Conservation (phyloP, 495 filamentous ascomycete genomes). For the Penicillium alfredii region DNA sequence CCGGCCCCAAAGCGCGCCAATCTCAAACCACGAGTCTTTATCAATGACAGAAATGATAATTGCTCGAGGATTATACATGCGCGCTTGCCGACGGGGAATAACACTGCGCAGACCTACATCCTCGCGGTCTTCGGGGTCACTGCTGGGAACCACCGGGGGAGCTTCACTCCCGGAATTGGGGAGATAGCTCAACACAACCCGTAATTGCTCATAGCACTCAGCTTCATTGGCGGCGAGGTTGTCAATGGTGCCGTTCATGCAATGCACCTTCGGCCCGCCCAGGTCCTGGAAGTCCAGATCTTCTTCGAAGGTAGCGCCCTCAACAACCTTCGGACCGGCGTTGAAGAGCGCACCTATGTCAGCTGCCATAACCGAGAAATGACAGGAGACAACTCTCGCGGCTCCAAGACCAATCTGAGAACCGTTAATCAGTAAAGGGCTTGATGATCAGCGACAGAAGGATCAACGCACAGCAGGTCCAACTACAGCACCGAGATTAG, state of each 20-base stretch:
- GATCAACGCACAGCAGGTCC: slow-evolving; percentile 45
- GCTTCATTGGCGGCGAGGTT: slow-evolving; percentile 55
- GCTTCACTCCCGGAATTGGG: slow-evolving; percentile 50
- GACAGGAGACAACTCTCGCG: slow-evolving; percentile 53
- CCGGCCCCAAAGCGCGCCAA: slow-evolving; percentile 55
- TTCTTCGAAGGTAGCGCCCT: slow-evolving; percentile 56
- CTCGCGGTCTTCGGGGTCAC: slow-evolving; percentile 43
- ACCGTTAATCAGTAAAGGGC: neutral
- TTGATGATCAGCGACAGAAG: slow-evolving; percentile 2
- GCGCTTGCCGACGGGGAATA: slow-evolving; percentile 49
- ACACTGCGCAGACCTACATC: slow-evolving; percentile 47
- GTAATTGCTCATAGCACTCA: slow-evolving; percentile 55
- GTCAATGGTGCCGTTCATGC: slow-evolving; percentile 61
- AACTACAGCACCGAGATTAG: slow-evolving; percentile 56
- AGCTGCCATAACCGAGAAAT: slow-evolving; percentile 61
- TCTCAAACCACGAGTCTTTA: slow-evolving; percentile 53
- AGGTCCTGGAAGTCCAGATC: slow-evolving; percentile 50
- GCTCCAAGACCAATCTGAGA: slow-evolving; percentile 55
- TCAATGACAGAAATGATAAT: slow-evolving; percentile 54
- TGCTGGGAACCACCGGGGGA: slow-evolving; percentile 41
- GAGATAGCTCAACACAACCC: slow-evolving; percentile 49
- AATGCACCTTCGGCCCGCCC: slow-evolving; percentile 54
- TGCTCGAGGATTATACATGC: slow-evolving; percentile 54
- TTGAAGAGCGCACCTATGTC: slow-evolving; percentile 58
- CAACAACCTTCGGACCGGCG: slow-evolving; percentile 58